Evolutionary conservation across 2,329 filamentous ascomycete species (phyloP).

Genomic region (Pseudodiploospora longispora): DNA sequence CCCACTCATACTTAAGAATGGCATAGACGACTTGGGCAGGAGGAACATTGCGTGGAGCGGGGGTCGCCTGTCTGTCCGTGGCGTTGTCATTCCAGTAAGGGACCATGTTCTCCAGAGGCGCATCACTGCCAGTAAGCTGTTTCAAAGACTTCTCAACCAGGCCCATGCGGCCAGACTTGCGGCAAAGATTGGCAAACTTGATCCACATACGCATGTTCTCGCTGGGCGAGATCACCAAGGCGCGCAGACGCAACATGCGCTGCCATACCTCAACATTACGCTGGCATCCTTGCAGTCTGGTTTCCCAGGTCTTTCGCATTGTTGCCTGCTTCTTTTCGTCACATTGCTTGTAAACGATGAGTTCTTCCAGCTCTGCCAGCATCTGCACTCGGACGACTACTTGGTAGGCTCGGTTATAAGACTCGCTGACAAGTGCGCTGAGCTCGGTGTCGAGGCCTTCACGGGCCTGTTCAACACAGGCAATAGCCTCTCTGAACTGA

Average conservation of each 20-base stretch:
- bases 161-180: constrained; percentile 90
- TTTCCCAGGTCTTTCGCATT: constrained; percentile 93
- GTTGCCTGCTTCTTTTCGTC: constrained; percentile 82
- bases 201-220: constrained; percentile 99
- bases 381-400: constrained; percentile 99
- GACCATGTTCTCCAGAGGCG: constrained; percentile 51
- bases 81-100: constrained; percentile 47
- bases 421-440: constrained; percentile 93
- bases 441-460: constrained; percentile 94
- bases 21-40: constrained; percentile 85
- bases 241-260: constrained; percentile 89
- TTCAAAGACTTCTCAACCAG: constrained; percentile 92
- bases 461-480: constrained; percentile 82
- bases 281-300: constrained; percentile 86
- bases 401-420: constrained; percentile 93
- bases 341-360: constrained; percentile 95
- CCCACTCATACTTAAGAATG: constrained; percentile 97
- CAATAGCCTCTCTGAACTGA: constrained; percentile 84
- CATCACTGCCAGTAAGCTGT: constrained; percentile 71
- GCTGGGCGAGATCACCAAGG: constrained; percentile 80
- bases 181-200: constrained; percentile 96
- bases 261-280: constrained; percentile 98
- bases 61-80: constrained; percentile 9
- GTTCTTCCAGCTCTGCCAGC: constrained; percentile 96
- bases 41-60: constrained; percentile 38